Base-by-base conservation (phyloP, 1,284 basidiomycete genomes). In the Psilocybe mexicana region DNA sequence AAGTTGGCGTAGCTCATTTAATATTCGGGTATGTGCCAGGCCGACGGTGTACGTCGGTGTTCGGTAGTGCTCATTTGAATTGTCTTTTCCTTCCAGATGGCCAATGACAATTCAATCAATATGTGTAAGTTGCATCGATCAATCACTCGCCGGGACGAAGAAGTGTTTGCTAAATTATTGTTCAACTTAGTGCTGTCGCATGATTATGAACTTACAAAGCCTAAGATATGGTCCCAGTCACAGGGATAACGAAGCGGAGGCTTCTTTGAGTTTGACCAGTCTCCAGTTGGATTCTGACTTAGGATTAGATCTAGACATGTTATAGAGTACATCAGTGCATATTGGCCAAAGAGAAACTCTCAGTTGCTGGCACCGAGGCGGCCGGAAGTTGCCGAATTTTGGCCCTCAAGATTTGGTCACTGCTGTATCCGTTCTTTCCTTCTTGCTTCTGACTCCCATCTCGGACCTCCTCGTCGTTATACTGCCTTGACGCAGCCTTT, bases 181-280 rank as follows among this genome's bases (percentile, higher is more conserved):
- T 18, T 12, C 23, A 26, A 14, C 12, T 5, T 33, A 52, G 51
- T 52, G 51, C 26, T 52, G 51, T 33, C 38, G 51, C 25, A 33
- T 52, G 12, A 52, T 52, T 8, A 52, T 52, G 42, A 52, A 52
- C 12, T 33, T 52, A 40, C 51, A 52, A 40, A 51, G 36, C 12
- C 12, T 51, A n/a, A 43, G 43, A 28, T 43, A 43, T 33, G 38
- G 7, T 40, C 7, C 4, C 38, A 11, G 38, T 6, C 3, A 40
- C 11, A 40, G n/a, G 38, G 38, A 40, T 4, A 28, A 52, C 8
- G 51, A 52, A 40, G 14, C 18, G 18, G 18, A n/a, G 3, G 38
- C 11, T 14, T n/a, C n/a, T 6, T 40, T 12, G 10, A 11, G n/a
- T 14, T 8, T 40, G 6, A 40, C 38, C n/a, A n/a, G n/a, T 40